phyloP scores from a whole-genome alignment of 23 red algal genomes.

The Gracilaria caudata region DNA sequence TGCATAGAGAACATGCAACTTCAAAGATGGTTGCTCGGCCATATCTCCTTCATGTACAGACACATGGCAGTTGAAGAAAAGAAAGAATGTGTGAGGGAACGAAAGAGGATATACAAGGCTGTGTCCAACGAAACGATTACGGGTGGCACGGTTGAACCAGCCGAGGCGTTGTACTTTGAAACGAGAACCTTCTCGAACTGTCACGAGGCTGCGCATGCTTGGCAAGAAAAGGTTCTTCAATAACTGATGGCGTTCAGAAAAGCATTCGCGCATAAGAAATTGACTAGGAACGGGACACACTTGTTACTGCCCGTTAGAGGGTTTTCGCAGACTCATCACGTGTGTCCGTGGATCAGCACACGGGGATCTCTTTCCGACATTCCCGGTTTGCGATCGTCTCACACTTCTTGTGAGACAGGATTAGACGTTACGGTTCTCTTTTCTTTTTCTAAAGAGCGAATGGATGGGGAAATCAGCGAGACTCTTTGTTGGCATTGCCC shows the following conservation, averaged over 20 bases:
- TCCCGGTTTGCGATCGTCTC: too few relatives aligned
- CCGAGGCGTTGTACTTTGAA: background rate
- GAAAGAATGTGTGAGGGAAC: slow-evolving; percentile 5
- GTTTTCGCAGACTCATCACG: background rate
- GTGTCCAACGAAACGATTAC: background rate
- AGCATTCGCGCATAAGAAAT: background rate
- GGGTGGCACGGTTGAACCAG: background rate
- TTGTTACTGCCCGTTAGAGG: background rate
- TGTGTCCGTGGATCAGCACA: background rate
- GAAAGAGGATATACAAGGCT: background rate
- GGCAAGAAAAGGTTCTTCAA: background rate
- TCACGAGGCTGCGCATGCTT: background rate
- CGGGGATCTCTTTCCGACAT: too few relatives aligned
- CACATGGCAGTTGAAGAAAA: slow-evolving; percentile 57
- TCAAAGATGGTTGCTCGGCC: slow-evolving; percentile 42
- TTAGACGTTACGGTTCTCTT: too few relatives aligned
- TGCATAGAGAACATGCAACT: slow-evolving; percentile 36
- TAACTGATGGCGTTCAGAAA: background rate
- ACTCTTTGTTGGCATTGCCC: too few relatives aligned
- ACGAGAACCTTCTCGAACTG: background rate
- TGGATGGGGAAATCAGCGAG: too few relatives aligned
- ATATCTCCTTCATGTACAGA: slow-evolving; percentile 48
- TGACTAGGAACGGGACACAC: background rate
- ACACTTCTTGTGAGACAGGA: too few relatives aligned
- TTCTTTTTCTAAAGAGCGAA: background rate